Evolutionary conservation across 805 yeast genomes (phyloP).

Genomic region (Ogataea neopini): DNA sequence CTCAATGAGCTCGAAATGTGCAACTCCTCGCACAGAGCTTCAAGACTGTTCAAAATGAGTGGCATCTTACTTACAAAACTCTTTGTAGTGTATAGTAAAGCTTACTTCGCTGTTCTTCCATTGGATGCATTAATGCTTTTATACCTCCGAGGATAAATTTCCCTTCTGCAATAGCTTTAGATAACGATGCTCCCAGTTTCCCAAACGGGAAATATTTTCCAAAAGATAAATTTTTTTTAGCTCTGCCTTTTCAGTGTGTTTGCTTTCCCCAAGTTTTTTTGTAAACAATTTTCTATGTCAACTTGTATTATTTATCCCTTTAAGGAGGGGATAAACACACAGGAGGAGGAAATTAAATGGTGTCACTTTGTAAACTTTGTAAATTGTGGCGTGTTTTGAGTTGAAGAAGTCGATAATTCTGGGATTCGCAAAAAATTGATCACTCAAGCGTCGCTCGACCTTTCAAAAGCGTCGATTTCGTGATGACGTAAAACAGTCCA

Average conservation of each 20-base stretch:
- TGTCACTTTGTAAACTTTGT: not conserved
- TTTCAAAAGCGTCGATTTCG: too few species aligned
- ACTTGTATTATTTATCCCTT: constrained; percentile 4
- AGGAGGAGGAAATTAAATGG: not conserved
- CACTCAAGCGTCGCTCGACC: not conserved
- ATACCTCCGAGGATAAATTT: not conserved
- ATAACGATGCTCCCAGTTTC: constrained; percentile 22
- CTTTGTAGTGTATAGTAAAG: not conserved
- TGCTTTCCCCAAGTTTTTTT: not conserved
- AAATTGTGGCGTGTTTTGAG: not conserved
- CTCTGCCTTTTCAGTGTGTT: not conserved
- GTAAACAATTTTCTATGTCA: not conserved
- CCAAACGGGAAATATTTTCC: constrained; percentile 27
- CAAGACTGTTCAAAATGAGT: constrained; percentile 9
- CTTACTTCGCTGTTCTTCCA: not conserved
- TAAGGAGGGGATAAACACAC: not conserved
- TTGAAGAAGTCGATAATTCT: too few species aligned
- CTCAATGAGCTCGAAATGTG: constrained; percentile 9
- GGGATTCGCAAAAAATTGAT: too few species aligned
- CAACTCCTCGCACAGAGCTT: constrained; percentile 9
- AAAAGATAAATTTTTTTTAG: constrained; percentile 15
- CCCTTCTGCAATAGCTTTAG: not conserved
- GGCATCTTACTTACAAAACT: constrained; percentile 8
- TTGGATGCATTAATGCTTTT: not conserved
- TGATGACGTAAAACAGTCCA: constrained; percentile 4